Base-by-base conservation (phyloP, 306 rosid genomes). In the Quercus suber region DNA sequence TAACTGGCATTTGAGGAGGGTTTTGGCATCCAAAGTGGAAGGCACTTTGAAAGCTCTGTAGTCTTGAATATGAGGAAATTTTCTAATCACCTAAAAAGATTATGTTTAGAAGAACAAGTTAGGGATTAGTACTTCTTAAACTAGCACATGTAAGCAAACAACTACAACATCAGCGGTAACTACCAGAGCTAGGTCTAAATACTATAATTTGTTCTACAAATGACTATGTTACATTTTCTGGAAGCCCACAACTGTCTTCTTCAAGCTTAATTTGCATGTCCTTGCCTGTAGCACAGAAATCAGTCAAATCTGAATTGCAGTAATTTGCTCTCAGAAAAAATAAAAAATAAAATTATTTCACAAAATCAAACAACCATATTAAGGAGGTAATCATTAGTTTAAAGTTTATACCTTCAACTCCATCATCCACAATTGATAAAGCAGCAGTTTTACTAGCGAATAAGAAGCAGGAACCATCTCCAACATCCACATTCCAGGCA, bases 401-500 rank as follows among this genome's bases (percentile, higher is more conserved):
- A 61, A 53, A 86, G 64, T 69, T 43, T 15, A 58, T 53, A 93
- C 99, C 99, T 88, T 73, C 81, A 84, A 90, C 78, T 78, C 80
- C 79, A 81, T 65, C 79, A 69, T 84, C 81, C n/a, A 87, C 69
- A 74, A 87, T 13, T 20, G 76, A 83, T 75, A 95, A 88, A 73
- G 89, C 70, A 71, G 97, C 97, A 33, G 77, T 51, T 73, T 82
- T 80, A 79, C 98, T 91, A 17, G 92, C 86, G 55, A 93, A 88
- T 20, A 95, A 82, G 85, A 73, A 89, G 74, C 87, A 91, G 52
- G 74, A 74, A 12, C 82, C 89, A 21, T 82, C 77, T 72, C 85
- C 87, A 84, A 80, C 78, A 79, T 91, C 94, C 37, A 86, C 87
- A 35, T 93, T 87, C 99, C 99, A 95, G 33, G 98, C 98, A 76